Evolutionary conservation across 192 early-diverging fungal species (phyloP), one percentile per base, ranked within the genome.

Genomic region (Allomyces macrogynus): DNA sequence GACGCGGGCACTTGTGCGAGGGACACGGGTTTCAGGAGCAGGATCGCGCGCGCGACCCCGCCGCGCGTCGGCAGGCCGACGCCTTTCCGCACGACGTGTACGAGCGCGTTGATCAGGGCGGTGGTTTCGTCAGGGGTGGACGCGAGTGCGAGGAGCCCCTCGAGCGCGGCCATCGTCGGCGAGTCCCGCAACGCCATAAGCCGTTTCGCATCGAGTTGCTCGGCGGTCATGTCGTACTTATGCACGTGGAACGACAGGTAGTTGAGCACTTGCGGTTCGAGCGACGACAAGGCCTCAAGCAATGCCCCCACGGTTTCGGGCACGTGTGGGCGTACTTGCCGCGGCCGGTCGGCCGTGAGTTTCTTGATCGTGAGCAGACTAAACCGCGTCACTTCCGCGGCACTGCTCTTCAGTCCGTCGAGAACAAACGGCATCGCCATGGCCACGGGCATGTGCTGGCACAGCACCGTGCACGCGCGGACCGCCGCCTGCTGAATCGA

Each of bases 261-360:
- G 40, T 66, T 62, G 20, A 62, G 14, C 61, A 62, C 24, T 22
- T 66, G 65, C n/a, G 65, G 65, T 40, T 66, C 65, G 18, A 66
- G 61, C 25, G 24, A 24, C 61, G 65, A 66, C 5, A 66, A 20
- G n/a, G 65, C 26, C 23, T 66, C 65, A 7, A 66, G 32, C 25
- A 66, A 18, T 5, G 43, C 61, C 25, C 16, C 20, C 25, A 66
- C 61, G 40, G 57, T 43, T 3, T 60, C 22, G 7, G 65, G 26
- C 4, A 66, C 61, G 26, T 61, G 65, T 22, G 65, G 65, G 5
- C 24, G 16, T 10, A 66, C 22, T 20, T 57, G 16, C 12, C 20
- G 49, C 49, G 49, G 49, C 49, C 20, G 12, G 49, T 20, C 49
- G 16, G 49, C 49, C 16, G 20, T 14, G 3, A 57, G 12, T 14